Percentiles rank a stretch among this genome's conserved stretches.
phyloP scores from a whole-genome alignment of 1,139 yeast species.

The Lodderomyces parapsilosis region DNA sequence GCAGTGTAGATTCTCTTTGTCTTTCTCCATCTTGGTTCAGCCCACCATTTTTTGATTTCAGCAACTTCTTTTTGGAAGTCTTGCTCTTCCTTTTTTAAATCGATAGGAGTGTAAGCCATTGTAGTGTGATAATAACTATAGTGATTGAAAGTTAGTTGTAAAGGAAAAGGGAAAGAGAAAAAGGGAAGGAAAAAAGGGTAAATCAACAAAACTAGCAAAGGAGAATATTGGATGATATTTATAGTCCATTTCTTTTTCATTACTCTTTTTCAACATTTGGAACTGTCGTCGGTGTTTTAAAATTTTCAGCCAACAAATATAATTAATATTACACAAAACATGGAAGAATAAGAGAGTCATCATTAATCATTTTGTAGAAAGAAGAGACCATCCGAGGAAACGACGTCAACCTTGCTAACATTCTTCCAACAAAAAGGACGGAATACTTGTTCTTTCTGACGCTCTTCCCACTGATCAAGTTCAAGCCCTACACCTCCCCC shows the following conservation, averaged over 20 bases:
- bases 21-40: constrained; percentile 84
- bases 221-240: not conserved
- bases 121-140: not conserved
- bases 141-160: not conserved
- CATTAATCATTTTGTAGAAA: not conserved
- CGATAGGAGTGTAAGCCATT: constrained; percentile 54
- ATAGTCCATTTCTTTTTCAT: not conserved
- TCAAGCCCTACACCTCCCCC: no score
- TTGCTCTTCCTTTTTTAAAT: constrained; percentile 60
- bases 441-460: no score
- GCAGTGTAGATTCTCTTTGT: constrained; percentile 89
- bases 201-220: not conserved
- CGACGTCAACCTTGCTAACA: no score
- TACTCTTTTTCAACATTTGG: not conserved
- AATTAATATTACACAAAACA: not conserved
- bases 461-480: no score
- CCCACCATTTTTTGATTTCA: constrained; percentile 87
- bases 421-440: no score
- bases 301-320: not conserved
- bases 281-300: not conserved
- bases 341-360: not conserved
- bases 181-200: not conserved
- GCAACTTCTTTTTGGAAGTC: constrained; percentile 68
- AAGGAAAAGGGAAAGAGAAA: not conserved
- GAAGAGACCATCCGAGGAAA: no score